phyloP scores from a whole-genome alignment of 2,329 filamentous ascomycete species.

The Fusarium sulawesiense region DNA sequence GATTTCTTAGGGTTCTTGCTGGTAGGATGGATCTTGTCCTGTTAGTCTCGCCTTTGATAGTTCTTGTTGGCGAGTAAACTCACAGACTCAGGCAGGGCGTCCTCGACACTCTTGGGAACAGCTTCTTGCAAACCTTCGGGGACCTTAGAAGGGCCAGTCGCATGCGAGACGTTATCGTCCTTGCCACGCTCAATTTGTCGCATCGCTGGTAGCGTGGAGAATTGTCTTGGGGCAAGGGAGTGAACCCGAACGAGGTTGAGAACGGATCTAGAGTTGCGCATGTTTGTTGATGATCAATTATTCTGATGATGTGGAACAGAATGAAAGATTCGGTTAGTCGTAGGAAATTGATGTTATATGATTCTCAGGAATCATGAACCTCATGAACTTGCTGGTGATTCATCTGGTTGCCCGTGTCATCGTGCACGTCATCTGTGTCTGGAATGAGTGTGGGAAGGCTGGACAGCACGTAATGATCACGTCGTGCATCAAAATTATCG shows the following conservation, averaged over 20 bases:
- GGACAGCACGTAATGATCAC: background rate
- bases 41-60: background rate
- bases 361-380: background rate
- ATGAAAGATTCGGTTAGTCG: accelerated
- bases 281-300: background rate
- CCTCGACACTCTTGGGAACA: conserved; percentile 23
- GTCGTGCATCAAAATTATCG: background rate
- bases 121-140: conserved; percentile 24
- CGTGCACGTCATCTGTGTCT: background rate
- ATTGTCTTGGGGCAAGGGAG: background rate
- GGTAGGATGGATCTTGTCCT: conserved; percentile 34
- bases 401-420: background rate
- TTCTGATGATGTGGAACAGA: background rate
- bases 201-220: conserved; percentile 6
- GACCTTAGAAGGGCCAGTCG: conserved; percentile 32
- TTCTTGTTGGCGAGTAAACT: accelerated
- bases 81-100: conserved; percentile 33
- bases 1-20: conserved; percentile 27
- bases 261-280: background rate
- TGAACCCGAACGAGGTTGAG: background rate
- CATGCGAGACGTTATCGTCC: conserved; percentile 16
- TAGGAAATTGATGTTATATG: background rate
- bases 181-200: conserved; percentile 17
- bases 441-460: background rate
- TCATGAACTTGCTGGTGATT: background rate